Evolutionary conservation across 805 yeast species (phyloP), one percentile per base, ranked within the genome.

Genomic region (Ogataea pini): DNA sequence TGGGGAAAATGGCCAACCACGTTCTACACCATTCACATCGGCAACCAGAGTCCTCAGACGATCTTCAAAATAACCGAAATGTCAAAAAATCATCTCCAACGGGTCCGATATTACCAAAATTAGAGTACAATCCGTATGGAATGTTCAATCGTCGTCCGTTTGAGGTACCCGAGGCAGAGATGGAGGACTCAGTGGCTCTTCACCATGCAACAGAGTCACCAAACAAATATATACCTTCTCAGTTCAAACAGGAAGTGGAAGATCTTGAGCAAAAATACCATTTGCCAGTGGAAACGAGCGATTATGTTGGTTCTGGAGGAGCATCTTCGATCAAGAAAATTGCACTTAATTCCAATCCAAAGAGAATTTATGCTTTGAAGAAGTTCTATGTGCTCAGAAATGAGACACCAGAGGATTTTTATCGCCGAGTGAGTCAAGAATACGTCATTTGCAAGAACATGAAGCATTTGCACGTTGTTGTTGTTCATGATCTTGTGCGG

Each of bases 111-210:
- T 12, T 20, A 14, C 37, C 37, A 4, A 40, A 18, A 46, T 69
- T 80, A 53, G 75, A 75, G 31, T 83, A 82, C 63, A 83, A 82
- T 58, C 88, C 88, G 1, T 83, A 80, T 57, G 88, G 88, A 1
- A 50, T 77, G 32, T 76, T 71, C 51, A 72, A 68, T 22, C 18
- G 36, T 29, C 32, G 22, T 14, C 20, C 41, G 20, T 37, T 24
- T 12, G 41, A 16, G n/a, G 20, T n/a, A 24, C 8, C 33, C 42
- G 14, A 16, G 8, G 24, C 28, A 12, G 20, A 8, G 5, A n/a
- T n/a, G n/a, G 37, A 29, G 7, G 36, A 22, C 17, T 14, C 28
- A 1, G 12, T 31, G 6, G 12, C 36, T 2, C 65, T 86, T 48
- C 76, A 82, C 1, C 70, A 79, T 51, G 89, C 92, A 0, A 76